These are phyloP conservation scores for Suhomyces sp. DNA, from an alignment of 805 yeast genomes.

Conservation along the genomic window DNA sequence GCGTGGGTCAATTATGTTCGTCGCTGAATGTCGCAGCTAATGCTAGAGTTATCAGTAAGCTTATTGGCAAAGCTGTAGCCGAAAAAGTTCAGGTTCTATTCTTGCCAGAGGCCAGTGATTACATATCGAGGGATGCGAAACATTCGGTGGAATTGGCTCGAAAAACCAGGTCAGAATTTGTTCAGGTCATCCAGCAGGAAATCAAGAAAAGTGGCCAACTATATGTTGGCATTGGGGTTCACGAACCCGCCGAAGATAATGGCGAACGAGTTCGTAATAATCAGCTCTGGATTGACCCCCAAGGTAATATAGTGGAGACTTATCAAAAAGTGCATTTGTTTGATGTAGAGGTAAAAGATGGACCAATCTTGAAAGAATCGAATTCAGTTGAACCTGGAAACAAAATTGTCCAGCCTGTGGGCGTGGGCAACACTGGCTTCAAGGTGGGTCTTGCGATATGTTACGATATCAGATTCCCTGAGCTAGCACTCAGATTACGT, in stretches of 20 bases:
- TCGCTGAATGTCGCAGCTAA: constrained; percentile 60
- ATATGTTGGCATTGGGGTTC: constrained; percentile 82
- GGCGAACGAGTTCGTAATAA: constrained; percentile 48
- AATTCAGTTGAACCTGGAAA: constrained; percentile 79
- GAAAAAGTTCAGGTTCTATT: constrained; percentile 67
- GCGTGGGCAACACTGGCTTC: constrained; percentile 36
- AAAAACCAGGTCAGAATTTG: constrained; percentile 34
- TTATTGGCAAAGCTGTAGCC: constrained; percentile 63
- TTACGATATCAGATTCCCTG: constrained; percentile 87
- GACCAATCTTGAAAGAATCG: constrained; percentile 77
- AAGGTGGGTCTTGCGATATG: constrained; percentile 73
- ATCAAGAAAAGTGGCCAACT: constrained; percentile 43
- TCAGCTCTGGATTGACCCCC: constrained; percentile 62
- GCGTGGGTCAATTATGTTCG: constrained; percentile 86
- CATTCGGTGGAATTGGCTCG: constrained; percentile 65
- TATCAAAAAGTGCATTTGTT: constrained; percentile 88
- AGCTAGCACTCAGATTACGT: constrained; percentile 63
- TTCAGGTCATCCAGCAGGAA: constrained; percentile 44
- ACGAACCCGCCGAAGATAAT: constrained; percentile 57
- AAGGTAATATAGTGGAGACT: constrained; percentile 62
- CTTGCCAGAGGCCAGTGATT: constrained; percentile 93
- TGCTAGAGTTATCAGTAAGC: constrained; percentile 52
- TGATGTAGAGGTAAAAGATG: constrained; percentile 80
- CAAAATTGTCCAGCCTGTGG: constrained; percentile 51
- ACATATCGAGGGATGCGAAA: constrained; percentile 64